Conservation (phyloP, 192 early-diverging fungal genomes). For the Coemansia sp. region DNA sequence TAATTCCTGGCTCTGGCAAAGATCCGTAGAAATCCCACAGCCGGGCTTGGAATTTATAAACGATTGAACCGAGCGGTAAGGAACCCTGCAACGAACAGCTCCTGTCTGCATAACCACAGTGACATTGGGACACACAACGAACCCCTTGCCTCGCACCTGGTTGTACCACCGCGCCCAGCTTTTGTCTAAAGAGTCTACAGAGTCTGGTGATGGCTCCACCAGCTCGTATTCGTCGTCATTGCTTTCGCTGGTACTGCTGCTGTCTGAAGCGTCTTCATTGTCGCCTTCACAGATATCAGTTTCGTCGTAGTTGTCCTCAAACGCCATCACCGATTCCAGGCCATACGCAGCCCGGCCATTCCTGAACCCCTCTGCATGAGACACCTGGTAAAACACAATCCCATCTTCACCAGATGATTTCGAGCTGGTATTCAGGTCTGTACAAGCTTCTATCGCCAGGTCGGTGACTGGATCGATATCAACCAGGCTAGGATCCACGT, state of each 20-base stretch:
- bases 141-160: slow-evolving; percentile 21
- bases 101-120: slow-evolving; percentile 49
- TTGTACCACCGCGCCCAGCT: slow-evolving; percentile 41
- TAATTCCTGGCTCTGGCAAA: not conserved
- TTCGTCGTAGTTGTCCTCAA: slow-evolving; percentile 12
- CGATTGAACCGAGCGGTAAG: slow-evolving; percentile 29
- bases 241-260: not conserved
- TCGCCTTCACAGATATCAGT: slow-evolving; percentile 6
- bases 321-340: not conserved
- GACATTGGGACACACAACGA: slow-evolving; percentile 32
- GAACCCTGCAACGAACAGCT: slow-evolving; percentile 29
- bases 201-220: not conserved
- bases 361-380: slow-evolving; percentile 37
- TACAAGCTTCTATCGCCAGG: slow-evolving; percentile 11
- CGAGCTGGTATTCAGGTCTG: not conserved
- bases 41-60: not conserved
- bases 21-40: not conserved
- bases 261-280: slow-evolving; percentile 14
- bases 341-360: slow-evolving; percentile 6
- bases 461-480: slow-evolving; percentile 36
- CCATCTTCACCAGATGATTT: slow-evolving; percentile 1
- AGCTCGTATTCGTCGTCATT: not conserved
- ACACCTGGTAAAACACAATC: slow-evolving; percentile 46
- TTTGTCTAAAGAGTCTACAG: slow-evolving; percentile 6
- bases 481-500: not conserved